phyloP scores from a whole-genome alignment of 345 rosid genomes.

The Litchi chinensis region DNA sequence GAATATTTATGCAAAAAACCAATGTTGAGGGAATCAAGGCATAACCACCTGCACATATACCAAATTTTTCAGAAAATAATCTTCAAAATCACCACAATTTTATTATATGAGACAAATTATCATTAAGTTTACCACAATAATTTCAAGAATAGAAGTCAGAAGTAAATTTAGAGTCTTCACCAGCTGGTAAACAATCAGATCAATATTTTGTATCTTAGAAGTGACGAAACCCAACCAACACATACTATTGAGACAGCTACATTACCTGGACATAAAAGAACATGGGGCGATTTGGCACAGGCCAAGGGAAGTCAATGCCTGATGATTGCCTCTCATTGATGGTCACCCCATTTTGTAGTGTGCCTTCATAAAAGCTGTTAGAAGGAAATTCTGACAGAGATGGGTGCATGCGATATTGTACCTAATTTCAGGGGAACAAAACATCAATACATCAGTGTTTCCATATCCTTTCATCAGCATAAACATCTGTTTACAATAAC shows the following conservation, averaged over 20 bases:
- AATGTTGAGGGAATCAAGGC: not conserved
- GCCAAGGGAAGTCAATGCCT: slow-evolving; percentile 99
- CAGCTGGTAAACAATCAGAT: not conserved
- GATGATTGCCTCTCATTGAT: slow-evolving; percentile 89
- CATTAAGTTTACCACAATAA: not conserved
- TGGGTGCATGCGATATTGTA: slow-evolving; percentile 99
- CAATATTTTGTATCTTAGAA: not conserved
- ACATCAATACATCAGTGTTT: slow-evolving; percentile 12
- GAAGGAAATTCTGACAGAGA: slow-evolving; percentile 98
- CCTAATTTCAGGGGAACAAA: slow-evolving; percentile 49
- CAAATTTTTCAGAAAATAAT: not conserved
- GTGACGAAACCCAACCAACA: not conserved
- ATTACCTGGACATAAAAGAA: slow-evolving; percentile 97
- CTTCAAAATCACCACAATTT: not conserved
- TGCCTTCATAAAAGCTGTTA: slow-evolving; percentile 97
- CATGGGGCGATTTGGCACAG: slow-evolving; percentile 98
- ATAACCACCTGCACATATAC: not conserved
- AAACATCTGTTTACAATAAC: not conserved
- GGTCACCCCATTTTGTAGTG: slow-evolving; percentile 98
- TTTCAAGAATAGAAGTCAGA: not conserved
- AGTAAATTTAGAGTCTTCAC: not conserved
- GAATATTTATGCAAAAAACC: not conserved
- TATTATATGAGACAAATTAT: not conserved
- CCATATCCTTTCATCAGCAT: slow-evolving; percentile 10
- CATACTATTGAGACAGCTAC: not conserved